phyloP scores from a whole-genome alignment of 176 grass and related monocot species.

The Rhynchospora tenuis region DNA sequence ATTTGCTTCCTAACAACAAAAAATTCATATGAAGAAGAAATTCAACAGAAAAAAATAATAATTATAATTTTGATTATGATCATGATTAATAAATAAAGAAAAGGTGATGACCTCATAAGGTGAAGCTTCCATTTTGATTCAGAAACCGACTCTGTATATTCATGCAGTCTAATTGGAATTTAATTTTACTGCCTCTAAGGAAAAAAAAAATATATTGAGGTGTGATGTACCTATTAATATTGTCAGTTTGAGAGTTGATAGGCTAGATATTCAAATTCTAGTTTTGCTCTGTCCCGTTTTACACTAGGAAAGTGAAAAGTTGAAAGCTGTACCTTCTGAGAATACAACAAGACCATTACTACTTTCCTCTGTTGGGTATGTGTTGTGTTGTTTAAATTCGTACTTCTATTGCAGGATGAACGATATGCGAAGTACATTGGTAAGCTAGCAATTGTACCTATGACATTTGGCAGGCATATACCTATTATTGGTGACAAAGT shows the following conservation, averaged over 20 bases:
- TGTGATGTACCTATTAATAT: background rate
- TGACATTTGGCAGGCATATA: constrained; percentile 93
- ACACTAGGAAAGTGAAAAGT: background rate
- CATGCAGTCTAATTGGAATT: background rate
- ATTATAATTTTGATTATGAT: background rate
- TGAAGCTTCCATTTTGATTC: background rate
- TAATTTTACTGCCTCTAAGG: background rate
- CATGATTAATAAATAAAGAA: background rate
- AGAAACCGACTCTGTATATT: background rate
- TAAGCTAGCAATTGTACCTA: constrained; percentile 83
- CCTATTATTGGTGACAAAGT: constrained; percentile 95
- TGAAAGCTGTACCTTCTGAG: background rate
- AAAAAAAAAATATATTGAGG: background rate
- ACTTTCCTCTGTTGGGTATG: no score
- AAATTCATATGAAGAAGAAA: background rate
- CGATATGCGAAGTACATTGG: constrained; percentile 82
- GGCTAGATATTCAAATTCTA: background rate
- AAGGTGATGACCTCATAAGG: background rate
- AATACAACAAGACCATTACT: background rate
- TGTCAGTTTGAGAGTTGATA: background rate
- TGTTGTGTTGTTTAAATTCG: background rate
- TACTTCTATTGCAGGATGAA: constrained; percentile 52
- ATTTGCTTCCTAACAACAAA: no score
- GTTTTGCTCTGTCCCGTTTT: background rate
- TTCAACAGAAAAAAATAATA: background rate